Evolutionary conservation across 768 basidiomycete species (phyloP), one percentile per base, ranked within the genome.

Genomic region (Jaapia argillacea): DNA sequence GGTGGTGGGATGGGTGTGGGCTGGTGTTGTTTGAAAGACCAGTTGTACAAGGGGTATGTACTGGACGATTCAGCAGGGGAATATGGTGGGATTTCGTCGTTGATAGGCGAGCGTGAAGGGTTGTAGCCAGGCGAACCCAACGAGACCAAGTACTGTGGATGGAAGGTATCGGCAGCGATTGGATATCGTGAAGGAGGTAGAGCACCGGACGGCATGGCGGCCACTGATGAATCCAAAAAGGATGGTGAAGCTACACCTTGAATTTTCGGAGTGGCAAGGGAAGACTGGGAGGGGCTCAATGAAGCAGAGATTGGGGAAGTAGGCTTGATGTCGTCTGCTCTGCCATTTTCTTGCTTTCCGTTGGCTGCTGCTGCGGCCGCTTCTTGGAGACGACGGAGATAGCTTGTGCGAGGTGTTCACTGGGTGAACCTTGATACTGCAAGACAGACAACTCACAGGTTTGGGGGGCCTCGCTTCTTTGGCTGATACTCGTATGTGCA

Each of bases 401-500:
- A 90, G 45, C 84, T 89, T 49, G 22, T 31, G 23, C 22, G 41
- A 23, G 43, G 36, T 18, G 45, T 36, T 35, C 43, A 40, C 39
- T 43, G 54, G 45, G 31, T 55, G 37, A 31, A 33, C 23, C 31
- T 38, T 23, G n/a, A 7, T 39, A 42, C 16, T 25, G 36, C 37
- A 42, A 40, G 36, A 22, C 6, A n/a, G 24, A 23, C 6, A 23
- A 57, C 79, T 62, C 62, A 93, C 85, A 91, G 69, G 61, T 93
- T 93, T 2, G 90, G 91, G 3, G 91, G 91, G 0, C 91, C 91
- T 44, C 91, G 70, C 62, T 93, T 93, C 70, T 91, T 91, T 16
- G 91, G 91, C 58, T 87, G 85, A 58, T 93, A 93, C 56, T 89
- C 85, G 52, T 92, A 94, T 1, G 85, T 90, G 60, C 91, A 92